phyloP scores from a whole-genome alignment of 371 early-diverging fungal species.

The Actinomortierella ambigua region DNA sequence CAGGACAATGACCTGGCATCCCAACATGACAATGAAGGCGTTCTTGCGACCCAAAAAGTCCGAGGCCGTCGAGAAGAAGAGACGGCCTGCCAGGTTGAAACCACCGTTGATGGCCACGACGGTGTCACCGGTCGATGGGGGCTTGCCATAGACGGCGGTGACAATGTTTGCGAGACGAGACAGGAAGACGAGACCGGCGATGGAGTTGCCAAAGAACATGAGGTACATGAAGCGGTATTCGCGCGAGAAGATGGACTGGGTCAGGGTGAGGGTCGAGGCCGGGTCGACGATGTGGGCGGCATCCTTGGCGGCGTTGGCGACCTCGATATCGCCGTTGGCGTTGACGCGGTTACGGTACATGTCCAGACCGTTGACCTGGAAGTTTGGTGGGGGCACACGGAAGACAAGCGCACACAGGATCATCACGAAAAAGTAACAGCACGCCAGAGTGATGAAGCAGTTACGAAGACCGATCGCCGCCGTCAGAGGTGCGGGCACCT shows the following conservation, averaged over 20 bases:
- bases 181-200: conserved; percentile 58
- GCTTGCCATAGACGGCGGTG: conserved; percentile 48
- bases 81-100: conserved; percentile 61
- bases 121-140: conserved; percentile 46
- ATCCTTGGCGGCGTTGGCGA: conserved; percentile 9
- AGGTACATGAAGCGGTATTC: conserved; percentile 59
- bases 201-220: conserved; percentile 54
- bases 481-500: conserved; percentile 52
- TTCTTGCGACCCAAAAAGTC: conserved; percentile 59
- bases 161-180: conserved; percentile 62
- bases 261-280: conserved; percentile 52
- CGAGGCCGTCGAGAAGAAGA: conserved; percentile 52
- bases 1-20: conserved; percentile 49
- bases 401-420: conserved; percentile 51
- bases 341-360: conserved; percentile 47
- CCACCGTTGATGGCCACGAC: conserved; percentile 60
- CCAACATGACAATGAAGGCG: conserved; percentile 53
- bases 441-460: conserved; percentile 58
- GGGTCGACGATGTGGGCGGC: conserved; percentile 27
- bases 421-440: conserved; percentile 33
- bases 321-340: conserved; percentile 1
- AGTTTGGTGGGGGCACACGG: conserved; percentile 64
- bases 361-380: conserved; percentile 54
- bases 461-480: conserved; percentile 49
- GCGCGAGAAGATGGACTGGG: conserved; percentile 50